Evolutionary conservation across 192 early-diverging fungal species (phyloP).

Genomic region (Irineochytrium annulatum): DNA sequence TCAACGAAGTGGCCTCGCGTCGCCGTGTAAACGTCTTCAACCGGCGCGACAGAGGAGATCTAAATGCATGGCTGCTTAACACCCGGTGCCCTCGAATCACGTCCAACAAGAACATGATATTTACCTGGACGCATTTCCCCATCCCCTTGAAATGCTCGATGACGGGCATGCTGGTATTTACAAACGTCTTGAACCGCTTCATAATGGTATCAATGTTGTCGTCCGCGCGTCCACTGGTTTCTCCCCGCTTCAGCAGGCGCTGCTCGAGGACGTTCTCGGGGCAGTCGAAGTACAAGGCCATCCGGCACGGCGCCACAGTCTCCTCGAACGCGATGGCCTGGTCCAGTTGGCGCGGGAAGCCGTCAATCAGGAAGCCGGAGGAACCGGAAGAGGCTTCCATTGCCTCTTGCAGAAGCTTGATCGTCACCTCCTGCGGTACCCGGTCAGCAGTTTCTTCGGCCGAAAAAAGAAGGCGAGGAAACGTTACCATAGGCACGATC

Average conservation of each 20-base stretch:
- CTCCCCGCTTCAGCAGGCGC: conserved; percentile 83
- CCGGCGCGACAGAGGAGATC: conserved; percentile 8
- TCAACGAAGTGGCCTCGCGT: conserved; percentile 21
- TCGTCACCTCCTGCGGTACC: conserved; percentile 58
- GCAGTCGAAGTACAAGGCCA: conserved; percentile 89
- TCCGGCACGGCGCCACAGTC: conserved; percentile 58
- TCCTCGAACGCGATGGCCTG: conserved; percentile 56
- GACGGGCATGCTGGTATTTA: conserved; percentile 81
- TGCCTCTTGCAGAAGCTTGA: conserved; percentile 73
- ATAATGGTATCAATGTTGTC: conserved; percentile 92
- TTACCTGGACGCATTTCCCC: conserved; percentile 36
- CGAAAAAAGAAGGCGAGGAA: not conserved
- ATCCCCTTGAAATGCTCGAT: conserved; percentile 58
- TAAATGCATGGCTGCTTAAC: not conserved
- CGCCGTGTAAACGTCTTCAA: conserved; percentile 21
- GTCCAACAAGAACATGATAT: not conserved
- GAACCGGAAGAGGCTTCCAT: conserved; percentile 62
- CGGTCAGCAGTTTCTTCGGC: too few relatives aligned
- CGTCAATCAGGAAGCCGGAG: conserved; percentile 56
- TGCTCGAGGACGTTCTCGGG: conserved; percentile 76
- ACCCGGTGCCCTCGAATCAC: not conserved
- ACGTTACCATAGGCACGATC: conserved; percentile 83
- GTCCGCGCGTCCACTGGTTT: conserved; percentile 87
- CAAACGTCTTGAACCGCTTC: conserved; percentile 87
- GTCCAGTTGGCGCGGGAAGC: conserved; percentile 58